Evolutionary conservation across 257 asterid genomes (phyloP), one percentile per base, ranked within the genome.

Genomic region (Rubia yunnanensis): DNA sequence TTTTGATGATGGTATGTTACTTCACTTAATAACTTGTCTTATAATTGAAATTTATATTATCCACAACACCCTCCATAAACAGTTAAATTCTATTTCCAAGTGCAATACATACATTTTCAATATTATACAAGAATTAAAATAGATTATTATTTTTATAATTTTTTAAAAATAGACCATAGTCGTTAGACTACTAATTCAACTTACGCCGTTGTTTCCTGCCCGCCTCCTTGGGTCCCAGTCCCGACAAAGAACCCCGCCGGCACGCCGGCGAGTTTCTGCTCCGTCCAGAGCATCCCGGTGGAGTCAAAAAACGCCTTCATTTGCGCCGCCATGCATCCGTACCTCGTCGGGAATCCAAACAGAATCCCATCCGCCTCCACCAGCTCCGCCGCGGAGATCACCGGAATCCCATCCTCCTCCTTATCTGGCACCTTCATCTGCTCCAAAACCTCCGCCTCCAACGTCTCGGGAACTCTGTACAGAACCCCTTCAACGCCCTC

Each of bases 171-270:
- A n/a, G n/a, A n/a, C n/a, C n/a, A n/a, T n/a, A n/a, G n/a, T n/a
- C n/a, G n/a, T n/a, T n/a, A n/a, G n/a, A n/a, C n/a, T n/a, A n/a
- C n/a, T n/a, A 56, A 14, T 23, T 39, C 17, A 68, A 69, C 92
- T 89, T 88, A 94, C 99, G 96, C 97, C 23, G 97, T 90, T 67
- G 97, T 89, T 70, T 94, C 99, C 72, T 94, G 99, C 7, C 99
- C 99, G 74, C 99, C 99, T 52, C 99, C 99, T 68, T 94, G 99
- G 24, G 99, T 94, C 22, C 97, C 99, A 20, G 99, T 89, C 78
- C 99, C 88, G 70, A 94, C 95, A 64, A 94, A 94, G 72, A 94
- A 88, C 8, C 99, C 99, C 0, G 99, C 97, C 11, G 99, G 99
- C 68, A 83, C 80, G 17, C 99, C 99, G 5, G 96, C 91, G 52